Evolutionary conservation across 208 protist species (phyloP), one percentile per base, ranked within the genome.

Genomic region (Wallacemonas sp.): DNA sequence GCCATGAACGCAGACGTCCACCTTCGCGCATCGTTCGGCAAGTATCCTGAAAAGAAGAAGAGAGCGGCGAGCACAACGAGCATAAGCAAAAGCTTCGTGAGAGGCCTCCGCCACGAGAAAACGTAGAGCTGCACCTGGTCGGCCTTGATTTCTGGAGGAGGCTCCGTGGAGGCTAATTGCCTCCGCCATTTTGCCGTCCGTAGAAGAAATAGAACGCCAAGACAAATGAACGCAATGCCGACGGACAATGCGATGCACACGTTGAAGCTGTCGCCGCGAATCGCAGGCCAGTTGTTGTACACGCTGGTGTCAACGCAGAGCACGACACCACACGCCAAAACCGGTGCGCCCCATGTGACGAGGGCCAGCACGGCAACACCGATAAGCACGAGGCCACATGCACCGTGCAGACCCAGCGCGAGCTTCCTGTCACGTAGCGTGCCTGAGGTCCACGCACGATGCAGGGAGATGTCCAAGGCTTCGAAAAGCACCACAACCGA

Each of bases 21-120:
- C 7, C 61, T 20, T 12, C 68, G 72, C 22, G 69, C 67, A 31
- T 80, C 74, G 39, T 91, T 91, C 10, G 84, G 84, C 12, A 91
- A 42, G 59, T 82, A 87, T 8, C 52, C 52, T 4, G 31, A 10
- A 7, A 59, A 8, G 42, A 83, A 77, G 5, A 79, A 62, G 46
- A 82, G 14, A 22, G 82, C 22, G 18, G 66, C 75, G 26, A 57
- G 75, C 7, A 75, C 69, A 0, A 69, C 14, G n/a, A 84, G 49
- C 25, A 70, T 54, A 14, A 68, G 12, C 18, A 70, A 41, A 26
- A 72, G 32, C 39, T 64, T 54, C 20, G 70, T 7, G 7, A 81
- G 38, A 28, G 61, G 62, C 16, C 45, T 42, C 23, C 62, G 46
- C 62, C 61, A 50, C 61, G 65, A 59, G 46, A 39, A 70, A 11